Evolutionary conservation across 2,329 filamentous ascomycete species (phyloP).

Genomic region (Penicillium olsonii): DNA sequence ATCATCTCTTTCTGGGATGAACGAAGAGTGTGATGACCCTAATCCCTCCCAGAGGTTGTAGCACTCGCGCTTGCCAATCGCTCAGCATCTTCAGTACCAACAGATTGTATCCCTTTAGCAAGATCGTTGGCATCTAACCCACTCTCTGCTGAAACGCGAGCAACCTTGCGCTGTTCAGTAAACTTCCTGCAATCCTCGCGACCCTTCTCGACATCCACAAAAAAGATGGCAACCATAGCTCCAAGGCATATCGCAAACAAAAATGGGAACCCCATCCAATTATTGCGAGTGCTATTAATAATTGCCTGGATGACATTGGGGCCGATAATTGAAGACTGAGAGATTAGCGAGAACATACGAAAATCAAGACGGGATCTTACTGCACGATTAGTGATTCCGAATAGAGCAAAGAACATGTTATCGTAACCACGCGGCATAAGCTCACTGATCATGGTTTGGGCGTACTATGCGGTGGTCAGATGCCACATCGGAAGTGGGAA

Average conservation of each 20-base stretch:
- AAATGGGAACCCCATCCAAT: conserved; percentile 49
- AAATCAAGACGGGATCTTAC: conserved; percentile 27
- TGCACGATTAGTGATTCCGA: conserved; percentile 47
- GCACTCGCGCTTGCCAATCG: not conserved
- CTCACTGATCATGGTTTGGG: conserved; percentile 49
- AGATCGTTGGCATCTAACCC: conserved; percentile 22
- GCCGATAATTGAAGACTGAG: conserved; percentile 47
- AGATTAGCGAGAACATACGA: not conserved
- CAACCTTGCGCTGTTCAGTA: conserved; percentile 36
- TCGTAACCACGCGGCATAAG: conserved; percentile 46
- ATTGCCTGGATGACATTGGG: conserved; percentile 48
- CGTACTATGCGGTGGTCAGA: conserved; percentile 29
- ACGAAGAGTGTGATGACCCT: not conserved
- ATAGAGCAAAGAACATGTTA: conserved; percentile 49
- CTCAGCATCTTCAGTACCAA: not conserved
- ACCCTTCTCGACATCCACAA: conserved; percentile 45
- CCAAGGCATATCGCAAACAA: conserved; percentile 40
- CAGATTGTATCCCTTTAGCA: conserved; percentile 10
- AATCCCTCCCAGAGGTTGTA: not conserved
- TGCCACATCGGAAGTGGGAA: not conserved
- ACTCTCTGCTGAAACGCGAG: conserved; percentile 29
- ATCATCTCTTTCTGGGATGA: too few relatives aligned
- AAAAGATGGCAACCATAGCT: conserved; percentile 42
- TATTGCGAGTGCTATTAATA: conserved; percentile 44
- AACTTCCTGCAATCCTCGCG: conserved; percentile 42